Base-by-base conservation (phyloP, 495 filamentous ascomycete genomes). In the Aspergillus carlsbadensis region DNA sequence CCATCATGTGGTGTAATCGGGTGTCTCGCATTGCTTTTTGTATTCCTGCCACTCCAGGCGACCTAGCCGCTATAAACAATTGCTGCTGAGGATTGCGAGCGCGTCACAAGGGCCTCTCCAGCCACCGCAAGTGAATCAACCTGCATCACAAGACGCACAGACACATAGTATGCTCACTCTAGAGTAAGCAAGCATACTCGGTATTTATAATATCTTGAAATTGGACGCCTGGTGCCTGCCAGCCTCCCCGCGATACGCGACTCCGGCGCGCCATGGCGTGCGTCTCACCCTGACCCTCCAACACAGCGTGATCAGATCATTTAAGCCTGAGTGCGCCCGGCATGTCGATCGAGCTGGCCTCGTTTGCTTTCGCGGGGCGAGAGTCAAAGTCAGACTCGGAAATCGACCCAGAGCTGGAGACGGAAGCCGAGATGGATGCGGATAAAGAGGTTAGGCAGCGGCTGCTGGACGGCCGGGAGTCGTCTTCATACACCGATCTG, bases 361-460 rank as follows among this genome's bases (percentile, higher is more conserved):
- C 29, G 2, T 29, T 34, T 34, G 44, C 35, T 14, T 31, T 26
- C 1, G 24, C 26, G 26, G n/a, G n/a, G n/a, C n/a, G n/a, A n/a
- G n/a, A n/a, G n/a, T n/a, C n/a, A n/a, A n/a, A n/a, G n/a, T n/a
- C n/a, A n/a, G n/a, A n/a, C n/a, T n/a, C n/a, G n/a, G 26, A 29
- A 8, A 8, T 8, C 26, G 26, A 29, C 4, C 8, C 26, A 29
- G 26, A 29, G 26, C 8, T 29, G 8, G 26, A 29, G 8, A 4
- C 26, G 8, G 26, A 29, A 29, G 26, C 26, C 21, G n/a, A 15
- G 15, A 54, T 54, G 41, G 41, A 43, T 20, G 26, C 42, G 4
- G 41, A 46, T 33, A 54, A 54, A 34, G 52, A 36, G 29, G 29
- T 46, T 7, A 54, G 20, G 2, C 52, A 45, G 41, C 35, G 39